Conservation (phyloP, 2,329 filamentous ascomycete genomes). For the Tricladium varicosporioides region DNA sequence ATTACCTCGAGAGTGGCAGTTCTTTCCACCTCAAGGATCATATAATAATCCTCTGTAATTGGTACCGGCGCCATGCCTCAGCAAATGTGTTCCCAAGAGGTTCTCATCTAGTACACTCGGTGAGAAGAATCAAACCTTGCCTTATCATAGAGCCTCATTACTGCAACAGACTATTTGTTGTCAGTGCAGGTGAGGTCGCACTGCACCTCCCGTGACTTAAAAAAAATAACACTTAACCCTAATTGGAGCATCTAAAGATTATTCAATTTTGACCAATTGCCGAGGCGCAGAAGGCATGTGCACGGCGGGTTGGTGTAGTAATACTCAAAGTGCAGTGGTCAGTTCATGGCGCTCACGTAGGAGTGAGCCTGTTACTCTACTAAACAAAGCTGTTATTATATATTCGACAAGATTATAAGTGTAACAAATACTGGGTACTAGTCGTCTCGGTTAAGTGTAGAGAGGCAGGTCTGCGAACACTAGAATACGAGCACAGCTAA, state of each 20-base stretch:
- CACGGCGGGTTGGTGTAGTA: too few species aligned
- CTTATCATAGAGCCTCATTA: slow-evolving; percentile 8
- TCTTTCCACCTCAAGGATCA: slow-evolving; percentile 33
- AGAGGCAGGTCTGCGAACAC: too few species aligned
- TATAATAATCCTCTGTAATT: slow-evolving; percentile 36
- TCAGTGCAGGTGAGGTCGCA: slow-evolving; percentile 9
- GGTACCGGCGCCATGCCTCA: slow-evolving; percentile 29
- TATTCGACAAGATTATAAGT: too few species aligned
- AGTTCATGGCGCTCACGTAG: too few species aligned
- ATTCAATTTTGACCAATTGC: too few species aligned
- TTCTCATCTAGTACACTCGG: not conserved
- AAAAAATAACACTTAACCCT: not conserved
- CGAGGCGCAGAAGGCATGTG: too few species aligned
- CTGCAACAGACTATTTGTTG: slow-evolving; percentile 9
- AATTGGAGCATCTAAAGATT: not conserved
- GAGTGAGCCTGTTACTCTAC: too few species aligned
- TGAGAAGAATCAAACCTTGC: slow-evolving; percentile 6
- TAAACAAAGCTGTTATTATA: too few species aligned
- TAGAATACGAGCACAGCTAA: too few species aligned
- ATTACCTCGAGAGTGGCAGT: slow-evolving; percentile 30
- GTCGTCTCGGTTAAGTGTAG: too few species aligned
- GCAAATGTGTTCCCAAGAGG: not conserved
- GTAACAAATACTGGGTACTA: too few species aligned
- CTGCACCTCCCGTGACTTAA: slow-evolving; percentile 10
- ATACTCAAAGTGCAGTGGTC: too few species aligned